Evolutionary conservation across 2,329 filamentous ascomycete genomes (phyloP).

Genomic region (Aureobasidium sp.): DNA sequence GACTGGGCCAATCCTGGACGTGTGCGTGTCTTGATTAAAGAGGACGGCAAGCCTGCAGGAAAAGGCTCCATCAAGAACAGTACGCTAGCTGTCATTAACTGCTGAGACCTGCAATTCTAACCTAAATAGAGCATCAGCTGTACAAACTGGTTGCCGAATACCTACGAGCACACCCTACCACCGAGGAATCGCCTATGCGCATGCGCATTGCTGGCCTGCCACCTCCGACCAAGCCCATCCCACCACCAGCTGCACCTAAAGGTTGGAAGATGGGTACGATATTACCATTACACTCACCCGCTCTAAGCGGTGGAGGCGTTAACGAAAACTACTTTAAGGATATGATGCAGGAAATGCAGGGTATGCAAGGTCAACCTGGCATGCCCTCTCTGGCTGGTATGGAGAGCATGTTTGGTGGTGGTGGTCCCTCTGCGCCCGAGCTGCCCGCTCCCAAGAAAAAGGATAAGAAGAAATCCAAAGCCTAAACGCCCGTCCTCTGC

Average conservation of each 20-base stretch:
- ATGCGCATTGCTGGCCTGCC: constrained; percentile 67
- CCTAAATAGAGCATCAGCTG: constrained; percentile 69
- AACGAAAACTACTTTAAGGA: constrained; percentile 92
- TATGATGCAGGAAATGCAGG: constrained; percentile 89
- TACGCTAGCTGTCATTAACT: constrained; percentile 29
- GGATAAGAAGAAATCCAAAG: constrained; percentile 11
- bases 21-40: constrained; percentile 68
- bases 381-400: constrained; percentile 9
- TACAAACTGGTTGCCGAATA: constrained; percentile 72
- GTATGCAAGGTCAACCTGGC: constrained; percentile 17
- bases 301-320: constrained; percentile 85
- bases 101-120: neutral
- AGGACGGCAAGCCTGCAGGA: constrained; percentile 44
- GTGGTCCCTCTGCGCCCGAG: neutral
- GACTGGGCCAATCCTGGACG: constrained; percentile 97
- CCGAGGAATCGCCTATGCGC: constrained; percentile 59
- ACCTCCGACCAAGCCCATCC: constrained; percentile 49
- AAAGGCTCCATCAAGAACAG: constrained; percentile 52
- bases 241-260: constrained; percentile 58
- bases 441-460: constrained; percentile 6
- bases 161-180: constrained; percentile 69
- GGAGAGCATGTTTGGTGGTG: neutral
- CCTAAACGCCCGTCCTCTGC: neutral
- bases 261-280: constrained; percentile 87
- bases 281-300: constrained; percentile 78